Evolutionary conservation across 139 green algal species (phyloP).

Genomic region (Coccomyxa sp.): DNA sequence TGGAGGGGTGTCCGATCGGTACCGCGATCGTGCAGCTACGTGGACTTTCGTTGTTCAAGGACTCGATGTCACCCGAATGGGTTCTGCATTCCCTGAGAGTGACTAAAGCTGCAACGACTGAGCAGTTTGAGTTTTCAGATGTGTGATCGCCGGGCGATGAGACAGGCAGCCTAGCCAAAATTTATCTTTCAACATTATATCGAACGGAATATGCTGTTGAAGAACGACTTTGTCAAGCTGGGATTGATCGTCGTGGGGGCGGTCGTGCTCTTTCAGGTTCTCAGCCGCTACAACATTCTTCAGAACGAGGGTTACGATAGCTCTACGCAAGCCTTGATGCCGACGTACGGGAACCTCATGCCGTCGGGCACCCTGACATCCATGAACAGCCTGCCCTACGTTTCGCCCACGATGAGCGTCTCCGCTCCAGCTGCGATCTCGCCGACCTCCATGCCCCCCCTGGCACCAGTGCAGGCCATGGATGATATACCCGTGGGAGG

Average conservation of each 20-base stretch:
- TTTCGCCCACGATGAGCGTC: background rate
- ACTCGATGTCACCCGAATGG: background rate
- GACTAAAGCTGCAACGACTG: background rate
- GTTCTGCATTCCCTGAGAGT: background rate
- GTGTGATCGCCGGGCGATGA: background rate
- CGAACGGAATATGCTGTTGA: constrained; percentile 1
- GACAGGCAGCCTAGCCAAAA: background rate
- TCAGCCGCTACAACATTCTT: background rate
- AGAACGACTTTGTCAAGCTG: constrained; percentile 1
- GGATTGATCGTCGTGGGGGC: background rate
- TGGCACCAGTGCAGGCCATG: background rate
- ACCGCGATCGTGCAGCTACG: background rate
- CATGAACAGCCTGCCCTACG: background rate
- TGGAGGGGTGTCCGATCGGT: background rate
- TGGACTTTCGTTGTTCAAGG: background rate
- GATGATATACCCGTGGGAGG: background rate
- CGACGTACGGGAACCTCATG: background rate
- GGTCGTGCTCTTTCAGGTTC: background rate
- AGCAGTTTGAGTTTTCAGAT: background rate
- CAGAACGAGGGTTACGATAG: background rate
- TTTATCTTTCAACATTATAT: constrained; percentile 3
- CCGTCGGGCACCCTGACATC: background rate
- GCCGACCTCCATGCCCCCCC: background rate
- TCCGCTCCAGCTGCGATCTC: background rate
- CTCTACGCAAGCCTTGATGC: background rate